Percentiles rank a stretch among this genome's conserved stretches.
Conservation (phyloP, 2,329 filamentous ascomycete species). For the Rutstroemia sp. region DNA sequence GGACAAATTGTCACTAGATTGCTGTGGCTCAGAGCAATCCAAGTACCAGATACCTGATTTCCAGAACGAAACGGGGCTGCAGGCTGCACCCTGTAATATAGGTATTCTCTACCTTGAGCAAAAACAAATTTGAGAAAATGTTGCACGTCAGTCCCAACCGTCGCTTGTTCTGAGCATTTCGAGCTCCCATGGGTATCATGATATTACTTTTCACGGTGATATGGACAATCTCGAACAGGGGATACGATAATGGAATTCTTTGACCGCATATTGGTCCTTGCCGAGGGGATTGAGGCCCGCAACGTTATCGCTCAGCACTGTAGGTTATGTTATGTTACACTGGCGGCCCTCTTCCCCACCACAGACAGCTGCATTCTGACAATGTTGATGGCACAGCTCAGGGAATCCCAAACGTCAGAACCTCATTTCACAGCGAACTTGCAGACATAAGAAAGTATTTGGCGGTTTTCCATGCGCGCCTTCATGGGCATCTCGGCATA, state of each 20-base stretch:
- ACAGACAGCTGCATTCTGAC: not conserved
- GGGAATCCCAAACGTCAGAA: not conserved
- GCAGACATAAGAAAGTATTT: not conserved
- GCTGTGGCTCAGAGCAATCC: not conserved
- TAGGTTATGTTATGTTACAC: not conserved
- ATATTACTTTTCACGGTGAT: not conserved
- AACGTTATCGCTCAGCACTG: not conserved
- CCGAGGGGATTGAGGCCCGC: not conserved
- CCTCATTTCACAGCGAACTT: not conserved
- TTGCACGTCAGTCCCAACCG: too few relatives aligned
- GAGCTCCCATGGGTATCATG: not conserved
- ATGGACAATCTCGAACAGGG: not conserved
- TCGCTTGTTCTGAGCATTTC: too few relatives aligned
- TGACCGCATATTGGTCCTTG: not conserved
- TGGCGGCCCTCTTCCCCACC: not conserved
- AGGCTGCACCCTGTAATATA: not conserved
- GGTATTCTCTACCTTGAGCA: too few relatives aligned
- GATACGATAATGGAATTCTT: conserved; percentile 7
- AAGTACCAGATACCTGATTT: not conserved
- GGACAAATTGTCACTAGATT: not conserved
- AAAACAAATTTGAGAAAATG: too few relatives aligned
- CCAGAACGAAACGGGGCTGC: not conserved
- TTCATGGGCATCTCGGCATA: not conserved
- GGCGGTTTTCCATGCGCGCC: not conserved
- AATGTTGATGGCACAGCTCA: not conserved